A percentile compares a stretch with the other conserved stretches of the same genome.
phyloP scores from a whole-genome alignment of 2,329 filamentous ascomycete species.

The Plectosphaerella plurivora region DNA sequence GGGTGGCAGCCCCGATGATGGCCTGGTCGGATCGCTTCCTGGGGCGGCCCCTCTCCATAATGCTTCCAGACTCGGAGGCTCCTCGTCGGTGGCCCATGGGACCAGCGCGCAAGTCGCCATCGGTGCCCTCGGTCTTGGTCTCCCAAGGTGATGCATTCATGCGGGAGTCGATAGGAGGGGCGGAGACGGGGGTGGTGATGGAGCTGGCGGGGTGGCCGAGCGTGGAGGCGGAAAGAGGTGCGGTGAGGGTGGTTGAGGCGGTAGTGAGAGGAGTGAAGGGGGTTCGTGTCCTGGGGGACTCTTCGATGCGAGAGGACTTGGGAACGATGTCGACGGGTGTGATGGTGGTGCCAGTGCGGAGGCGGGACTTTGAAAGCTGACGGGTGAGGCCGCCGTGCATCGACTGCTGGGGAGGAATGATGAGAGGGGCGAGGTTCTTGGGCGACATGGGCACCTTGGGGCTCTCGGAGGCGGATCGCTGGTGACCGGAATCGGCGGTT shows the following conservation, averaged over 20 bases:
- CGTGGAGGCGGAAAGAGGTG: conserved; percentile 38
- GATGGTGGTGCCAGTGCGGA: conserved; percentile 41
- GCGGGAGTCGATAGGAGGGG: conserved; percentile 34
- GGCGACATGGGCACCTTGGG: conserved; percentile 38
- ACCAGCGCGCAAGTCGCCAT: conserved; percentile 8
- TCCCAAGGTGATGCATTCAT: background rate
- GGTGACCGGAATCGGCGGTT: conserved; percentile 6
- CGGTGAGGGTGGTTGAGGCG: conserved; percentile 32
- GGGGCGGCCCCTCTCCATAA: conserved; percentile 59
- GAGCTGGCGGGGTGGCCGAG: conserved; percentile 8
- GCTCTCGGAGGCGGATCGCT: conserved; percentile 10
- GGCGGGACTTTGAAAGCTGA: conserved; percentile 38
- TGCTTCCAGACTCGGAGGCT: conserved; percentile 53
- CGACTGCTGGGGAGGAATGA: conserved; percentile 42
- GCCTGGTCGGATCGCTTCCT: conserved; percentile 45
- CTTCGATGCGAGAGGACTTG: conserved; percentile 38
- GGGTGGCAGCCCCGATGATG: conserved; percentile 26
- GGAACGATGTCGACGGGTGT: conserved; percentile 32
- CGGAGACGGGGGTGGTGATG: conserved; percentile 40
- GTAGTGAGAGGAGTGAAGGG: conserved; percentile 40
- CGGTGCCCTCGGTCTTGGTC: background rate
- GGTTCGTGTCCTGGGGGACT: conserved; percentile 40
- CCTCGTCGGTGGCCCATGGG: conserved; percentile 41
- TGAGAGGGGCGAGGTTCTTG: conserved; percentile 50
- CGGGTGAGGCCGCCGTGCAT: conserved; percentile 25